Percentiles rank a stretch among this genome's conserved stretches.
Conservation (phyloP, 305 asterid genomes). For the Fraxinus velutina region DNA sequence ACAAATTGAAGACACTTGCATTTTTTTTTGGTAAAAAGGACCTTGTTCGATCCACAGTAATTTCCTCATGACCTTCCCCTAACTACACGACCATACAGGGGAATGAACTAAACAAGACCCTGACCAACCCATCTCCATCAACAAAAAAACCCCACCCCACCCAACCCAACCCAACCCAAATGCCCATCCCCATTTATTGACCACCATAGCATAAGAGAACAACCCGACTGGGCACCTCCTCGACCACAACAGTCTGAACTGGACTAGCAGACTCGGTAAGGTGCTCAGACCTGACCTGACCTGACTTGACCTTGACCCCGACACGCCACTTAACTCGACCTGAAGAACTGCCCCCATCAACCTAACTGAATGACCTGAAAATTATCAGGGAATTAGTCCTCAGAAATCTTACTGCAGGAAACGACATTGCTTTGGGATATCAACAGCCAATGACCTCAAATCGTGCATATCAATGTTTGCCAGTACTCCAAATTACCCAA, state of each 20-base stretch:
- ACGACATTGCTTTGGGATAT: background rate
- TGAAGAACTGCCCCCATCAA: constrained; percentile 28
- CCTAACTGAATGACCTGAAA: constrained; percentile 32
- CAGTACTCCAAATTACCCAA: background rate
- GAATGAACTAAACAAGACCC: constrained; percentile 31
- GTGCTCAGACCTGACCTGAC: constrained; percentile 47
- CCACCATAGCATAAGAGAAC: constrained; percentile 31
- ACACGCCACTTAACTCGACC: constrained; percentile 32
- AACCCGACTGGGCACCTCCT: constrained; percentile 45
- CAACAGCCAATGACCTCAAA: background rate
- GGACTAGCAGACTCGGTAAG: constrained; percentile 51
- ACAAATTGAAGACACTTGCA: background rate
- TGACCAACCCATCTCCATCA: constrained; percentile 27
- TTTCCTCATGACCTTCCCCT: constrained; percentile 25
- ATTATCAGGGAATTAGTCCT: constrained; percentile 10
- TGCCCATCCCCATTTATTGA: constrained; percentile 29
- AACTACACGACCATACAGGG: constrained; percentile 29
- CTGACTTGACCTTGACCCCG: constrained; percentile 36
- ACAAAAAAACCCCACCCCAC: constrained; percentile 3
- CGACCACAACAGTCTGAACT: constrained; percentile 43
- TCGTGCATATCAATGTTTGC: background rate
- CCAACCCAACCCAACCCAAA: background rate
- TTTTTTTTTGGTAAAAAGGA: background rate
- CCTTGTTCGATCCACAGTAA: constrained; percentile 1
- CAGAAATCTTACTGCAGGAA: background rate